Conservation (phyloP, 805 yeast genomes). For the Sugiyamaella qingdaonensis region DNA sequence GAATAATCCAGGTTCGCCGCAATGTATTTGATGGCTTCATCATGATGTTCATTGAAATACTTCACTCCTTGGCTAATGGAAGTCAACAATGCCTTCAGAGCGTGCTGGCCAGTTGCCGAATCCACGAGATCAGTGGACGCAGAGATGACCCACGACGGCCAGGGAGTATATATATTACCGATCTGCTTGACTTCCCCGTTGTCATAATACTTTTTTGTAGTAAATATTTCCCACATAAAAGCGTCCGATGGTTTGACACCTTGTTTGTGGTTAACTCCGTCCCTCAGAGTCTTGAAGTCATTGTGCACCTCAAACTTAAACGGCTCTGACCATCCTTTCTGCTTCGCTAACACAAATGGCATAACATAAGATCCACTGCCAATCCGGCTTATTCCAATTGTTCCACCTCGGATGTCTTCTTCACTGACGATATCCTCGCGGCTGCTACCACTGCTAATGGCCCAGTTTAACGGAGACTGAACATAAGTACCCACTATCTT, state of each 20-base stretch:
- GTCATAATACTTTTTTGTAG: slow-evolving; percentile 82
- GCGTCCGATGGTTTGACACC: slow-evolving; percentile 57
- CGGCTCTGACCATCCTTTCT: slow-evolving; percentile 44
- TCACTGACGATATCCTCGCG: slow-evolving; percentile 52
- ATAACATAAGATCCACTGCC: slow-evolving; percentile 88
- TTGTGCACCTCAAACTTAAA: slow-evolving; percentile 53
- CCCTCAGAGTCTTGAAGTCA: slow-evolving; percentile 72
- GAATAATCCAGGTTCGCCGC: slow-evolving; percentile 68
- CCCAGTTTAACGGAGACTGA: slow-evolving; percentile 77
- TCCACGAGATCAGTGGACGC: slow-evolving; percentile 41
- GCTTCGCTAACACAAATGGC: slow-evolving; percentile 77
- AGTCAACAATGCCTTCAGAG: slow-evolving; percentile 40
- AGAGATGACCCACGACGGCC: slow-evolving; percentile 92
- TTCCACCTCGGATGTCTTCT: slow-evolving; percentile 53
- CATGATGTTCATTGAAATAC: slow-evolving; percentile 56
- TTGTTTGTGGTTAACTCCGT: slow-evolving; percentile 61
- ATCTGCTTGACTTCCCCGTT: slow-evolving; percentile 71
- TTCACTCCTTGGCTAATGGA: slow-evolving; percentile 64
- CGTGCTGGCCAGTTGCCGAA: slow-evolving; percentile 26
- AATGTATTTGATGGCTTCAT: slow-evolving; percentile 65
- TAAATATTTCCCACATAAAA: slow-evolving; percentile 95
- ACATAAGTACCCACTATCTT: slow-evolving; percentile 79
- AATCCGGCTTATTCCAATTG: slow-evolving; percentile 76
- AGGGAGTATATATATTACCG: slow-evolving; percentile 89
- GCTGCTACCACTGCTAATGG: slow-evolving; percentile 69